Evolutionary conservation across 106 monocot species (phyloP), one percentile per base, ranked within the genome.

Genomic region (Dendrobium catenatum): DNA sequence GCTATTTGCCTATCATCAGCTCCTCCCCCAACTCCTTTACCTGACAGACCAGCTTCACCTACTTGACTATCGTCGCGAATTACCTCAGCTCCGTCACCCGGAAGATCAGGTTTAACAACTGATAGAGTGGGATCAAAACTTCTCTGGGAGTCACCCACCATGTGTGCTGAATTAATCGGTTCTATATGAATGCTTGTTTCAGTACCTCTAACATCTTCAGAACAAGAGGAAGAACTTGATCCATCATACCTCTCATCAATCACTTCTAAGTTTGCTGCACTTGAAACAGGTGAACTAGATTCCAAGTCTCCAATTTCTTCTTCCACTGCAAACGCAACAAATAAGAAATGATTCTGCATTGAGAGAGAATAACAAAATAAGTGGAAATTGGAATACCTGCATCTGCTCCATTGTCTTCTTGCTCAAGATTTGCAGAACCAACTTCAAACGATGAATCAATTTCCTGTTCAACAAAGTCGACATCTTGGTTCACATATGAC

Each of bases 41-140:
- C 74, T 42, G 77, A 19, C 59, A 81, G n/a, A 41, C 79, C 61
- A 40, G 75, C 78, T 49, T 79, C 44, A 55, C n/a, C 78, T 59
- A 68, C 11, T 67, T 82, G 92, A 29, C 41, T 68, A 11, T 86
- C 90, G 42, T 84, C 90, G 46, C 83, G 81, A 46, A 59, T 40
- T 55, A 70, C 42, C 42, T 84, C 90, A 31, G 29, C 51, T 27
- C 47, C 78, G 9, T 24, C 73, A 26, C 42, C 74, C 31, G 77
- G 22, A 70, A 81, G n/a, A 41, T 75, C 70, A 40, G 75, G 81
- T 49, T 79, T 31, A 55, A 29, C 78, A 61, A 68, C 11, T 24
- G 49, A 73, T 9, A 44, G 26, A 24, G 20, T 49, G 55, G 5
- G 59, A 72, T 76, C 77, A 27, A 26, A 27, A 75, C 78, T 75